Evolutionary conservation across 2,329 filamentous ascomycete genomes (phyloP), one percentile per base, ranked within the genome.

Genomic region (Botrytis porri): DNA sequence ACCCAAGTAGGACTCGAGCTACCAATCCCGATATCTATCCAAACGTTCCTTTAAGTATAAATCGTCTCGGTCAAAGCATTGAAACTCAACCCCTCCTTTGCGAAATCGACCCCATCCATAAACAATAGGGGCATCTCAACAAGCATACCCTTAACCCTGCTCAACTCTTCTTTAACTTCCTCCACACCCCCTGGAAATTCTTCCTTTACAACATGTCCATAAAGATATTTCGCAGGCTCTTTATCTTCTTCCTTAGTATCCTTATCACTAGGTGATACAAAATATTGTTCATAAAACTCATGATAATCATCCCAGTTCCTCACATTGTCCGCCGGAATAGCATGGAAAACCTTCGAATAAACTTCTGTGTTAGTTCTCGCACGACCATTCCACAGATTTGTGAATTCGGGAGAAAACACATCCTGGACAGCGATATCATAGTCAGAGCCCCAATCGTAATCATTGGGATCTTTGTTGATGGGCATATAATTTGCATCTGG

Each of bases 91-190:
- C 94, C 94, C 77, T 94, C 89, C 85, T 94, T 91, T 6, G 95
- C 95, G 81, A 98, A 90, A 81, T 98, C 94, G 14, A 89, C 88
- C 48, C 94, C 92, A 78, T 92, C 91, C 81, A 97, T 84, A 84
- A 98, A 98, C 76, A 93, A 85, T 77, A 98, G 84, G 41, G 94
- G 94, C 95, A 98, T 98, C 85, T 97, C 93, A 12, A 98, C 92
- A 63, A 94, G 82, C 14, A 87, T 92, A 3, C 92, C 92, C 74
- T 89, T 87, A 57, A 95, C 85, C 71, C 88, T 86, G 72, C 86
- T 85, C 71, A 95, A 83, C 83, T 89, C 87, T 69, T 91, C 88
- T 83, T 93, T 94, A 74, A 94, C 85, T 81, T 93, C 90, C n/a
- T 84, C 84, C 62, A 91, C 89, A 12, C 95, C 93, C 75, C 91